Base-by-base conservation (phyloP, 352 stramenopile species). In the Peronospora farinosa region DNA sequence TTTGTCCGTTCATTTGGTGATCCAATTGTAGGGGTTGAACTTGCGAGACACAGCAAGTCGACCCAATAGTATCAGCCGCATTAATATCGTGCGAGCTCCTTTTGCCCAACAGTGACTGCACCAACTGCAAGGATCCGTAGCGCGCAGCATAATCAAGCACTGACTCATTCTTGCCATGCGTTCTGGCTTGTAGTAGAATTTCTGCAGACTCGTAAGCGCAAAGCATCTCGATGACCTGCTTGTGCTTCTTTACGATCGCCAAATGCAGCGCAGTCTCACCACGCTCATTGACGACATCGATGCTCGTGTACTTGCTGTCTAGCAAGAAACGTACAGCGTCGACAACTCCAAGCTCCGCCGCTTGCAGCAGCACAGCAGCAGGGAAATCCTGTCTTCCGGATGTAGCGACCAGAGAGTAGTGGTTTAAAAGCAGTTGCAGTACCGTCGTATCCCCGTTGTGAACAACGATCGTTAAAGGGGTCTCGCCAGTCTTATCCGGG, bases 251-350 rank as follows among this genome's bases (percentile, higher is more conserved):
- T 31, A 66, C 48, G 10, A 72, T 63, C 4, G 54, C 63, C 40
- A 72, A 21, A n/a, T 72, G 63, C 35, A 72, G 40, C 16, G 56
- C 54, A 4, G 64, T 62, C 45, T 69, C 59, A 15, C 60, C 63
- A n/a, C 55, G 59, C 9, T 49, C 60, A 39, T 72, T 72, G 11
- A 52, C 35, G 13, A 66, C 43, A 30, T 63, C 56, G 31, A 65
- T 39, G 39, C 40, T 66, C 17, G 54, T 58, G 51, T 62, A 66
- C 25, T 60, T 53, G 9, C 51, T 51, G 6, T 60, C 51, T 13
- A 63, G 7, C 19, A 69, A 48, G 51, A 66, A 63, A 0, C 47
- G 49, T 15, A 72, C 64, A 16, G 66, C 23, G 13, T 63, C 47
- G 7, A 63, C 27, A 2, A 60, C 55, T 11, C 55, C 64, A 5